Conservation (phyloP, 768 basidiomycete species). For the Xanthoconium stramineum region DNA sequence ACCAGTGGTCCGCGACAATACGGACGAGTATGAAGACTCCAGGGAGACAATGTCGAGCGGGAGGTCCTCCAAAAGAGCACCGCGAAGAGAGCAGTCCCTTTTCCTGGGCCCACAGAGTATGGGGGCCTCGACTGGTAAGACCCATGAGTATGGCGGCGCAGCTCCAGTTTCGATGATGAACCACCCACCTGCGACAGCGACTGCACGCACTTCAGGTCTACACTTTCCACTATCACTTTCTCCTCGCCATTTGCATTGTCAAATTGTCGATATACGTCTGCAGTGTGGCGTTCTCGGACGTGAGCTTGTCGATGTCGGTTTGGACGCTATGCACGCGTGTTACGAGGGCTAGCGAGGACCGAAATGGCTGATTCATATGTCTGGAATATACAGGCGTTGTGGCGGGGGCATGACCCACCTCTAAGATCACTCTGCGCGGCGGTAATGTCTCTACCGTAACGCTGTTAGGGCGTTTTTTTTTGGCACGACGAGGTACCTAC, state of each 20-base stretch:
- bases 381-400: background rate
- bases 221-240: slow-evolving; percentile 45
- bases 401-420: slow-evolving; percentile 42
- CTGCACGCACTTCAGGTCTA: background rate
- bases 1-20: background rate
- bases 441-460: slow-evolving; percentile 61
- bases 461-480: background rate
- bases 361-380: background rate
- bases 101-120: background rate
- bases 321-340: slow-evolving; percentile 66
- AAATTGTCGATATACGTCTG: slow-evolving; percentile 91
- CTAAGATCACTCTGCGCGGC: slow-evolving; percentile 75
- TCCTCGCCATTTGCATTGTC: slow-evolving; percentile 82
- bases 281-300: slow-evolving; percentile 75
- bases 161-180: background rate
- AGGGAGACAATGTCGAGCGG: background rate
- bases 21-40: background rate
- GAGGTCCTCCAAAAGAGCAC: background rate
- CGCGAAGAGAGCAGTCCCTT: background rate
- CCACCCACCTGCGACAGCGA: slow-evolving; percentile 6
- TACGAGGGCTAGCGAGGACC: slow-evolving; percentile 51
- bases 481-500: slow-evolving; percentile 39
- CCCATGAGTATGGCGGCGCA: background rate
- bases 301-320: slow-evolving; percentile 75
- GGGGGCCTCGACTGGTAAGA: background rate